Base-by-base conservation (phyloP, 176 grass and related monocot genomes). In the Canna indica region DNA sequence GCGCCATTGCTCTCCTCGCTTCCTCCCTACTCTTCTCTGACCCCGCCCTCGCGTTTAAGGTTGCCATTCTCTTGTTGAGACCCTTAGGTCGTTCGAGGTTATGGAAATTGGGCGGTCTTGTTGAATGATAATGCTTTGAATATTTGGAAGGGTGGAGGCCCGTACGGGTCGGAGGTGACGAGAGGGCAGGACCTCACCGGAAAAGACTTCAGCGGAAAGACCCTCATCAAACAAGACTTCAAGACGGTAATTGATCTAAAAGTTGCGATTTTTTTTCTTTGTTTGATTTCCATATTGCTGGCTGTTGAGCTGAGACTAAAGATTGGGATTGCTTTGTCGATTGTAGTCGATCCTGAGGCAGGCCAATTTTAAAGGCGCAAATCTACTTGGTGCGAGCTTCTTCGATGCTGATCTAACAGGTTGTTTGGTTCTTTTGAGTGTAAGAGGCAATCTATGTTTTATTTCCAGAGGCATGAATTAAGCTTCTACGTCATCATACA, bases 181-280 rank as follows among this genome's bases (percentile, higher is more conserved):
- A 86, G 86, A 28, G 92, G 92, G 44, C 92, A 91, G 74, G 92
- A 91, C 72, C 92, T 96, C 79, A 83, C 83, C 30, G 92, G 88
- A 59, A 96, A 87, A 76, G 92, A 96, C 80, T 96, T 96, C 76
- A 96, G 88, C 39, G 92, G 92, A 54, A 85, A 75, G 75, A 87
- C 86, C 15, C 92, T 96, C 73, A 68, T 91, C 78, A 91, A 87
- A 81, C 92, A 96, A 77, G 88, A 96, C 78, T 96, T 96, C 77
- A 96, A 96, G 80, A 91, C 92, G 76, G 92, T 91, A 71, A 57
- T 59, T 50, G 30, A n/a, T 64, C 6, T 45, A 17, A 46, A 15
- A 15, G 1, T 25, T 29, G 20, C n/a, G 1, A 45, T 45, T 69
- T 44, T n/a, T 27, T 30, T 34, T 33, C 15, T 64, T 48, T 25